Base-by-base conservation (phyloP, 1,139 yeast species). In the Hyphopichia khmerensis region DNA sequence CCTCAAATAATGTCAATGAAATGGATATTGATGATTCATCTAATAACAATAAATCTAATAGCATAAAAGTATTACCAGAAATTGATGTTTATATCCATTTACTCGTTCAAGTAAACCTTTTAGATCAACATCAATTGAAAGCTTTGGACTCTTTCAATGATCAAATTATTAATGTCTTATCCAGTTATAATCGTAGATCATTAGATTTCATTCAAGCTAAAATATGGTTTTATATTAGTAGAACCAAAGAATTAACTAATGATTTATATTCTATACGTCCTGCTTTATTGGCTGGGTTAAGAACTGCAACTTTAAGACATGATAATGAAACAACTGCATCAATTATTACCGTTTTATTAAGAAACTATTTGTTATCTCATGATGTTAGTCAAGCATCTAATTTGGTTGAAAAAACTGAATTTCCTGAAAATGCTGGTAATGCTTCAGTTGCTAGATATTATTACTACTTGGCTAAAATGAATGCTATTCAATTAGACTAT, bases 251-350 rank as follows among this genome's bases (percentile, higher is more conserved):
- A 67, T 67, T 84, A 47, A 59, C 71, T 35, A 77, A 76, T 39
- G 84, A 84, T 52, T 68, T 82, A 44, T 69, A 75, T 41, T 67
- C 80, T n/a, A 72, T 88, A 42, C 82, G 95, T 57, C 79, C 88
- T 7, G 82, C 77, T 38, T 72, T 93, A 58, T 78, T 89, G 60
- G 69, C 75, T 33, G 88, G 87, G 15, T 76, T 93, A 59, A 82
- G 97, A 66, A 86, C 95, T 3, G 91, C 97, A 3, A 84, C 96
- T 21, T 78, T 95, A 52, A 84, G 96, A 55, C 97, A 93, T 58
- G 98, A 95, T 61, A 77, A 78, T 43, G 99, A 93, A 65, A 89
- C 97, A 1, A 87, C 88, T 44, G 96, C 96, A 10, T 82, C 90
- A 49, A 73, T 90, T 45, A 85, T 90, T 47, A 90, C 96, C 18